Percentiles rank a stretch among this genome's conserved stretches.
Conservation (phyloP, 768 basidiomycete genomes). For the Leccinum disarticulatum region DNA sequence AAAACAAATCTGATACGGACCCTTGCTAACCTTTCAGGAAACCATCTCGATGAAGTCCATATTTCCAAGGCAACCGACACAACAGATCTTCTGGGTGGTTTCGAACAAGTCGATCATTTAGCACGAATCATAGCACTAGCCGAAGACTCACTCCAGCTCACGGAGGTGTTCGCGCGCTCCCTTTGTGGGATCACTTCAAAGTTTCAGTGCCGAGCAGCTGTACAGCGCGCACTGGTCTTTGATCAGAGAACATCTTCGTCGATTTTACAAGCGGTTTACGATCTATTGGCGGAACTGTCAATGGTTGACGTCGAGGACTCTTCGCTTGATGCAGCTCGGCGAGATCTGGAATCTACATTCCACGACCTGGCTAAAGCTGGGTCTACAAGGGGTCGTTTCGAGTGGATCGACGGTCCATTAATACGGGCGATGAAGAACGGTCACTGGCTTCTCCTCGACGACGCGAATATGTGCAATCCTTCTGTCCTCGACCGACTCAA, state of each 20-base stretch:
- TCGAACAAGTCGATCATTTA: constrained; percentile 82
- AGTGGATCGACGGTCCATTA: constrained; percentile 95
- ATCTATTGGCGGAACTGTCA: constrained; percentile 32
- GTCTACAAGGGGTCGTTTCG: constrained; percentile 59
- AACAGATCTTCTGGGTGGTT: constrained; percentile 91
- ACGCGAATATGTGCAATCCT: constrained; percentile 91
- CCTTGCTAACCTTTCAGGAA: constrained; percentile 71
- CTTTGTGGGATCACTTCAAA: constrained; percentile 18
- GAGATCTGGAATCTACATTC: constrained; percentile 23
- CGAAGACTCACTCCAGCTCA: constrained; percentile 39
- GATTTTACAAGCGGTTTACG: constrained; percentile 25
- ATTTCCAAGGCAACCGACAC: constrained; percentile 90
- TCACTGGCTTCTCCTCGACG: constrained; percentile 87
- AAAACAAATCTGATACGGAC: constrained; percentile 76
- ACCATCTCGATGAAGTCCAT: constrained; percentile 65
- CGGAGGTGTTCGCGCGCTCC: constrained; percentile 42
- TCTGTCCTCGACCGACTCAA: constrained; percentile 97
- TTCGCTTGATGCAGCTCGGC: constrained; percentile 13
- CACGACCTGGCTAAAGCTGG: constrained; percentile 20
- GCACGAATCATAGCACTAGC: constrained; percentile 39
- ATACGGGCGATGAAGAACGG: constrained; percentile 83
- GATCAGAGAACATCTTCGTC: constrained; percentile 17
- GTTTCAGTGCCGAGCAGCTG: constrained; percentile 14
- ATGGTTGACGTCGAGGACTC: constrained; percentile 9
- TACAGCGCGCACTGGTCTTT: constrained; percentile 20